Evolutionary conservation across 2,329 filamentous ascomycete species (phyloP).

Genomic region (Neocatenulostroma microsporum): DNA sequence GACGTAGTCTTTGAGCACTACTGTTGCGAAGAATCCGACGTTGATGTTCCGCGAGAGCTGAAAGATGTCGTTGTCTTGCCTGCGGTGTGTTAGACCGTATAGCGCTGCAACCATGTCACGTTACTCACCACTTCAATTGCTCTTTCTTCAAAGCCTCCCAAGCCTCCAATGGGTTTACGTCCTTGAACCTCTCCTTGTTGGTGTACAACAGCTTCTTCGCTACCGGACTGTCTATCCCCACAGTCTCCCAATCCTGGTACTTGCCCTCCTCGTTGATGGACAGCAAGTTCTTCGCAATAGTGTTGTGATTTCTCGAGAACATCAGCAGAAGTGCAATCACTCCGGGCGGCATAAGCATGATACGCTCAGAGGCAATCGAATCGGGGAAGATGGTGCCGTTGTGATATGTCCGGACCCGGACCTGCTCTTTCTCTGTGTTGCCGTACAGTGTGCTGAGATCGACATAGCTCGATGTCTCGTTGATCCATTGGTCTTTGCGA

Average conservation of each 20-base stretch:
- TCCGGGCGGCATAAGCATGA: conserved; percentile 44
- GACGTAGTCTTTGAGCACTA: conserved; percentile 42
- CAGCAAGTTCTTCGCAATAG: conserved; percentile 34
- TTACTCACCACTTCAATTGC: conserved; percentile 32
- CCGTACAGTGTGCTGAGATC: conserved; percentile 42
- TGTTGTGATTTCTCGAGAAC: conserved; percentile 43
- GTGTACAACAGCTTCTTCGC: conserved; percentile 34
- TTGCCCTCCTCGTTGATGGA: conserved; percentile 39
- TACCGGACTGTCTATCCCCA: conserved; percentile 36
- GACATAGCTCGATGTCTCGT: conserved; percentile 43
- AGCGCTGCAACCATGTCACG: neutral
- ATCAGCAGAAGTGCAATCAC: conserved; percentile 36
- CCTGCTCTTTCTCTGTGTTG: conserved; percentile 38
- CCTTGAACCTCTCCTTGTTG: conserved; percentile 41
- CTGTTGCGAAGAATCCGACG: conserved; percentile 40
- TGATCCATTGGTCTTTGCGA: conserved; percentile 35
- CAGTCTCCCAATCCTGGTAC: conserved; percentile 35
- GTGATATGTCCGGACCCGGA: conserved; percentile 36
- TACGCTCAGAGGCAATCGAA: conserved; percentile 38
- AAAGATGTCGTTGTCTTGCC: conserved; percentile 45
- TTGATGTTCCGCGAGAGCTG: conserved; percentile 42
- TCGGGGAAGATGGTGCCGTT: conserved; percentile 39
- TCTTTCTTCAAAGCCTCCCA: conserved; percentile 31
- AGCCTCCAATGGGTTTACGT: too few relatives aligned
- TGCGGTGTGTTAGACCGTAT: conserved; percentile 15